phyloP scores from a whole-genome alignment of 306 rosid species.

The Trichosanthes truncata region DNA sequence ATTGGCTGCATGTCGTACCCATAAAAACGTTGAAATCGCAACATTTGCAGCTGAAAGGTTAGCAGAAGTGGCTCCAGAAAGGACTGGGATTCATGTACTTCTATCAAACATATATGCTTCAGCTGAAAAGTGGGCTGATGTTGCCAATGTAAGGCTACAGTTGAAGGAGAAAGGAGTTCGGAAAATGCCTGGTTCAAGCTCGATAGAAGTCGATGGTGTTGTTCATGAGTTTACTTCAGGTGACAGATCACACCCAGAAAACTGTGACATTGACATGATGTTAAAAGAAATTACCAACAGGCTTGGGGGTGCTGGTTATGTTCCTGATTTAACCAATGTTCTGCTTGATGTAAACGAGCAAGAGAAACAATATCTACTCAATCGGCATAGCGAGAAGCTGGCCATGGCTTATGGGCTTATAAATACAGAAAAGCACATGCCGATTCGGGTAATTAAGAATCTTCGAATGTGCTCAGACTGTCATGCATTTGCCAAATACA shows the following conservation, averaged over 20 bases:
- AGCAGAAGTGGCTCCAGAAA: constrained; percentile 36
- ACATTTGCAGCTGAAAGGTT: constrained; percentile 43
- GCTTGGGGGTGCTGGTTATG: constrained; percentile 45
- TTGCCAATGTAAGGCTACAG: constrained; percentile 66
- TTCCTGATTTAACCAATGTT: constrained; percentile 66
- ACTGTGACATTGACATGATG: constrained; percentile 36
- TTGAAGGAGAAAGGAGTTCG: constrained; percentile 53
- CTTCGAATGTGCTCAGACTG: constrained; percentile 75
- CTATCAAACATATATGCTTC: constrained; percentile 70
- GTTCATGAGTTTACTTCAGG: constrained; percentile 63
- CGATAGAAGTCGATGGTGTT: constrained; percentile 42
- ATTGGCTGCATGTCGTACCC: constrained; percentile 63
- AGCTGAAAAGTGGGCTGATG: constrained; percentile 68
- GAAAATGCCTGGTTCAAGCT: constrained; percentile 63
- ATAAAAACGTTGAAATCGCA: constrained; percentile 47
- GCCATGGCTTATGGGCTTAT: constrained; percentile 73
- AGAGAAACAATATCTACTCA: constrained; percentile 54
- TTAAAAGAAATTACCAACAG: constrained; percentile 47
- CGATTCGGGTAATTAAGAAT: constrained; percentile 63
- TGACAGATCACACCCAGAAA: constrained; percentile 44
- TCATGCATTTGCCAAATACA: constrained; percentile 58
- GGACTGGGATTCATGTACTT: constrained; percentile 46
- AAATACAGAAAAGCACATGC: constrained; percentile 27
- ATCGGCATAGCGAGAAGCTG: constrained; percentile 64
- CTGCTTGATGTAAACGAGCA: constrained; percentile 56